Evolutionary conservation across 2,329 filamentous ascomycete species (phyloP).

Genomic region (Coniella lustricola): DNA sequence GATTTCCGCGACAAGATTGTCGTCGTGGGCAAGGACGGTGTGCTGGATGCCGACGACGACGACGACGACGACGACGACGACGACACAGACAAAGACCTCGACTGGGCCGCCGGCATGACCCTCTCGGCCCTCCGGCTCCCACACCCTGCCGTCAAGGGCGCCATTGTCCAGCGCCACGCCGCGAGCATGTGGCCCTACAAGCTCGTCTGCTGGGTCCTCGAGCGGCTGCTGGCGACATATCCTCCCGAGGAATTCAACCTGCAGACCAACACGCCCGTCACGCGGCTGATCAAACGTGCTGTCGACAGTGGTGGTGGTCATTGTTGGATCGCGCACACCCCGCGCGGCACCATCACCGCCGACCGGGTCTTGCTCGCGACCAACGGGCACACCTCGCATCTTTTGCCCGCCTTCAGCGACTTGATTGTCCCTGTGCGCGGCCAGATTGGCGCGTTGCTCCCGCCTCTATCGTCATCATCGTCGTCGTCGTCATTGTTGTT

Average conservation of each 20-base stretch:
- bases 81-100: slow-evolving; percentile 17
- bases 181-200: slow-evolving; percentile 80
- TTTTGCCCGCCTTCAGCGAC: slow-evolving; percentile 62
- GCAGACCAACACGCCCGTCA: slow-evolving; percentile 66
- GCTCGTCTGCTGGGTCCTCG: slow-evolving; percentile 65
- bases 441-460: slow-evolving; percentile 60
- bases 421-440: slow-evolving; percentile 73
- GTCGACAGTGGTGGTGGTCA: no score
- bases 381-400: slow-evolving; percentile 74
- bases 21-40: slow-evolving; percentile 23
- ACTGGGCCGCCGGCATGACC: slow-evolving; percentile 23
- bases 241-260: slow-evolving; percentile 53
- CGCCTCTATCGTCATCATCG: slow-evolving; percentile 33
- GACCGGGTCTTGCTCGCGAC: slow-evolving; percentile 67
- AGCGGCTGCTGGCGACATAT: slow-evolving; percentile 40
- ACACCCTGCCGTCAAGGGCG: slow-evolving; percentile 48
- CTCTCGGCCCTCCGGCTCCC: slow-evolving; percentile 46
- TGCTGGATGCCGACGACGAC: slow-evolving; percentile 12
- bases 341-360: slow-evolving; percentile 59
- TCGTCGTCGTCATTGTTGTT: no score
- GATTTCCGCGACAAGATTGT: slow-evolving; percentile 47
- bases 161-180: slow-evolving; percentile 57
- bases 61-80: slow-evolving; percentile 15
- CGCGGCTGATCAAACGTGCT: slow-evolving; percentile 27
- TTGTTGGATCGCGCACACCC: slow-evolving; percentile 61